Percentiles rank a stretch among this genome's conserved stretches.
Evolutionary conservation across 2,329 filamentous ascomycete species (phyloP).

Genomic region (Cladobotryum mycophilum): DNA sequence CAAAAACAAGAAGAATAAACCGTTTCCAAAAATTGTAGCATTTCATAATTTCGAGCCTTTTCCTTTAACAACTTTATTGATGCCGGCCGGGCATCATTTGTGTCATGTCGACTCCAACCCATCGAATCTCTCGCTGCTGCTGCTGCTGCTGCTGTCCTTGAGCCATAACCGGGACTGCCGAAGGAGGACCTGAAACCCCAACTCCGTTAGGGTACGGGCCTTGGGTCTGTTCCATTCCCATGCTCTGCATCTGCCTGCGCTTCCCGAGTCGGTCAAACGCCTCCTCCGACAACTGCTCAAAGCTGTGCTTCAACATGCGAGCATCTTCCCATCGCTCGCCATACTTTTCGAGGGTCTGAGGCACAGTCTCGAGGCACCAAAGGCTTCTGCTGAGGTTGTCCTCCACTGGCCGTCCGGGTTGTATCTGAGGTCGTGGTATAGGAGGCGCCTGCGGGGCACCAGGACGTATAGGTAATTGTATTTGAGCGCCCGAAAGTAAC

Average conservation of each 20-base stretch:
- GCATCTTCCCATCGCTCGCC: slow-evolving; percentile 56
- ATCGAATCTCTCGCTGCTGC: slow-evolving; percentile 12
- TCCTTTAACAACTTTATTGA: background rate
- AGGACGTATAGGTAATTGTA: slow-evolving; percentile 38
- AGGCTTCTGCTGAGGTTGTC: slow-evolving; percentile 52
- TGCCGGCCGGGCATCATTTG: slow-evolving; percentile 16
- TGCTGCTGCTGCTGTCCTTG: slow-evolving; percentile 13
- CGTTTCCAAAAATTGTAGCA: background rate
- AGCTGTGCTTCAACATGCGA: slow-evolving; percentile 45
- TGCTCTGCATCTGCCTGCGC: slow-evolving; percentile 29
- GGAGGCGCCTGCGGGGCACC: slow-evolving; percentile 43
- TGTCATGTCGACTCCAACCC: slow-evolving; percentile 16
- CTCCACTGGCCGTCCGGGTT: slow-evolving; percentile 29
- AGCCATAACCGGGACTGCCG: slow-evolving; percentile 1
- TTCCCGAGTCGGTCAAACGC: slow-evolving; percentile 38
- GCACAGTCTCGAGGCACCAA: slow-evolving; percentile 47
- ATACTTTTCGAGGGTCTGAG: slow-evolving; percentile 48
- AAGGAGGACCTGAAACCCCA: background rate
- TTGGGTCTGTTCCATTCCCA: slow-evolving; percentile 25
- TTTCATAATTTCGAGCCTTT: background rate
- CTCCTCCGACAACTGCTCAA: slow-evolving; percentile 44
- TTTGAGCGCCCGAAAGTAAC: slow-evolving; percentile 44
- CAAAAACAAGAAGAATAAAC: background rate
- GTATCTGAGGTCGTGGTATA: slow-evolving; percentile 35
- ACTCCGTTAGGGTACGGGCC: slow-evolving; percentile 13